These are phyloP conservation scores for Fusarium bulbicola DNA, from an alignment of 2,329 filamentous ascomycete species.

Conservation along the genomic window DNA sequence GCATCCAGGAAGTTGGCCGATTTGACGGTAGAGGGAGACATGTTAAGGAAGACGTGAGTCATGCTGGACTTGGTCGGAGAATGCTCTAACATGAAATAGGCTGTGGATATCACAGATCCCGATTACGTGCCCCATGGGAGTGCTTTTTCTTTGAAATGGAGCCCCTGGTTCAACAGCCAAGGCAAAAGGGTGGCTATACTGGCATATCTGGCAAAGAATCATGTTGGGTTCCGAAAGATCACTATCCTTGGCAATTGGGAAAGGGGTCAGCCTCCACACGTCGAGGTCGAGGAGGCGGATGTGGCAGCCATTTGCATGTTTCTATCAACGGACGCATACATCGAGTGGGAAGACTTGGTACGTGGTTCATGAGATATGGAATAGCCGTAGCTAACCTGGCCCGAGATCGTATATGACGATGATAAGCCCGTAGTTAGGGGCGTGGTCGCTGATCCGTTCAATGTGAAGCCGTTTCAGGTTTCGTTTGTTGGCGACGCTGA, in stretches of 20 bases:
- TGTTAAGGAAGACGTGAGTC: constrained; percentile 42
- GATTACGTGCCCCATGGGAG: constrained; percentile 60
- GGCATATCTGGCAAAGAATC: constrained; percentile 60
- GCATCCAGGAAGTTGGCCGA: constrained; percentile 59
- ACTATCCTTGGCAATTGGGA: constrained; percentile 51
- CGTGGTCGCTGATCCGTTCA: constrained; percentile 62
- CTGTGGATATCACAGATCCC: constrained; percentile 51
- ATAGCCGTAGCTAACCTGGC: constrained; percentile 8
- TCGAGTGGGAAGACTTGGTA: constrained; percentile 65
- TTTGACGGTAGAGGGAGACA: constrained; percentile 60
- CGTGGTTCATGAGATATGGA: background rate
- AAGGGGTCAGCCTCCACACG: constrained; percentile 46
- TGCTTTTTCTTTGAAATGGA: constrained; percentile 63
- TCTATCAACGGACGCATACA: constrained; percentile 61
- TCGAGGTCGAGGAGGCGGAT: constrained; percentile 55
- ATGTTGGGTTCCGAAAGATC: constrained; percentile 64
- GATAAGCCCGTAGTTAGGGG: constrained; percentile 57
- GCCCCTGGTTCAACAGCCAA: constrained; percentile 57
- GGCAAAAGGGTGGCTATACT: constrained; percentile 54
- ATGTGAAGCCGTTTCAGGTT: constrained; percentile 61
- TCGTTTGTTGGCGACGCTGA: constrained; percentile 46
- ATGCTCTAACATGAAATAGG: constrained; percentile 37
- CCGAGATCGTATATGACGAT: constrained; percentile 55
- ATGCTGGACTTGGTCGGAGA: background rate
- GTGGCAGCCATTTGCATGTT: constrained; percentile 59